Conservation (phyloP, 2,329 filamentous ascomycete species). For the Rachicladosporium sp. region DNA sequence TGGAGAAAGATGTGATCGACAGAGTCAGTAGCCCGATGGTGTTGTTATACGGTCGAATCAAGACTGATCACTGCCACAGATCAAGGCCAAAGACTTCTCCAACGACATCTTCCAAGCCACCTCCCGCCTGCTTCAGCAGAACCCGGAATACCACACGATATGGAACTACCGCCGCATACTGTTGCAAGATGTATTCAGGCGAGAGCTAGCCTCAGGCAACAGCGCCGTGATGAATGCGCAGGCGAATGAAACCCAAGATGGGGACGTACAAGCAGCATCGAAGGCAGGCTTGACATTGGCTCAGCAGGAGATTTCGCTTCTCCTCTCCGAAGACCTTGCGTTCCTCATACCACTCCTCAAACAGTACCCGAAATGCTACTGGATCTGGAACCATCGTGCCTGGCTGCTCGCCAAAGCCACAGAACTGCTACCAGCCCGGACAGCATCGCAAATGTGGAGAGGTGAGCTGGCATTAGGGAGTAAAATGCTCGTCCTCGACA, state of each 20-base stretch:
- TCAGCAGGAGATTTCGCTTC: slow-evolving; percentile 31
- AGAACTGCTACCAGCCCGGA: slow-evolving; percentile 42
- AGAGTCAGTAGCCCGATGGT: too few relatives aligned
- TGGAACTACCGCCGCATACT: slow-evolving; percentile 77
- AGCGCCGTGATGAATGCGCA: slow-evolving; percentile 1
- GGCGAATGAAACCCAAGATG: background rate
- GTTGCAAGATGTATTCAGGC: slow-evolving; percentile 49
- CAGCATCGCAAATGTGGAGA: slow-evolving; percentile 61
- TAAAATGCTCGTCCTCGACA: slow-evolving; percentile 81
- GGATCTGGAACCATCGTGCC: slow-evolving; percentile 93
- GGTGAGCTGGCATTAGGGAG: slow-evolving; percentile 69
- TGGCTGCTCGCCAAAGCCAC: slow-evolving; percentile 72
- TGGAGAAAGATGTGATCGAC: slow-evolving; percentile 56
- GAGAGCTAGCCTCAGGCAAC: slow-evolving; percentile 27
- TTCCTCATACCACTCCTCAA: slow-evolving; percentile 78
- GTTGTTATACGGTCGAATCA: too few relatives aligned
- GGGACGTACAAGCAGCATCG: slow-evolving; percentile 11
- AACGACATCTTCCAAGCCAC: slow-evolving; percentile 52
- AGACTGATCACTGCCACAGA: slow-evolving; percentile 31
- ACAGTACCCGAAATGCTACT: slow-evolving; percentile 92
- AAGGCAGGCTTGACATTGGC: slow-evolving; percentile 17
- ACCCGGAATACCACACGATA: slow-evolving; percentile 82
- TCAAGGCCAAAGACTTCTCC: slow-evolving; percentile 37
- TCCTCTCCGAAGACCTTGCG: slow-evolving; percentile 60
- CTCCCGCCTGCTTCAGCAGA: slow-evolving; percentile 58